Percentiles rank a stretch among this genome's conserved stretches.
Evolutionary conservation across 768 basidiomycete species (phyloP).

Genomic region (Amyloporia xantha): DNA sequence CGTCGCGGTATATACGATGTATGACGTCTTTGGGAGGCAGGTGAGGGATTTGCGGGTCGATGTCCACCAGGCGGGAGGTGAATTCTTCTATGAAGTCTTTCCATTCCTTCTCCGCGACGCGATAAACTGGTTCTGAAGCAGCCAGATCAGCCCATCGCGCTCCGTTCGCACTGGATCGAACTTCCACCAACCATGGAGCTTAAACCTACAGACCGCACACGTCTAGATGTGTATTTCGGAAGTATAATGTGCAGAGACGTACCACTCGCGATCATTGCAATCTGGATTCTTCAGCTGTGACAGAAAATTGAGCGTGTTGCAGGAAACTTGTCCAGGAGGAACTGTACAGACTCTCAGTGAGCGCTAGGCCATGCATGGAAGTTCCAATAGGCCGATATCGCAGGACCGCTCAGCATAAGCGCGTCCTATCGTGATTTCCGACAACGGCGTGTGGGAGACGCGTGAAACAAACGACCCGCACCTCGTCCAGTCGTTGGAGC

Average conservation of each 20-base stretch:
- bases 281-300: slow-evolving; percentile 60
- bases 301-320: slow-evolving; percentile 80
- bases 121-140: slow-evolving; percentile 65
- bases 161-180: too few species aligned
- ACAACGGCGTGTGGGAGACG: too few species aligned
- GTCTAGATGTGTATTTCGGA: too few species aligned
- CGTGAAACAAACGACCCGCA: slow-evolving; percentile 24
- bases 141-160: too few species aligned
- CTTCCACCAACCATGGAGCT: slow-evolving; percentile 66
- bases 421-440: too few species aligned
- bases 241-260: too few species aligned
- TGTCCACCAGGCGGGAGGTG: slow-evolving; percentile 57
- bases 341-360: slow-evolving; percentile 35
- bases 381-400: too few species aligned
- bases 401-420: too few species aligned
- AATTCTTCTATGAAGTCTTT: slow-evolving; percentile 74
- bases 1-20: slow-evolving; percentile 91
- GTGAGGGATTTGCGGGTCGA: slow-evolving; percentile 79
- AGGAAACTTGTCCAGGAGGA: slow-evolving; percentile 78
- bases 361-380: too few species aligned
- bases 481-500: slow-evolving; percentile 83
- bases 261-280: slow-evolving; percentile 85
- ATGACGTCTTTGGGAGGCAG: slow-evolving; percentile 89
- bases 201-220: slow-evolving; percentile 54
- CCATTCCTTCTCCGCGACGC: slow-evolving; percentile 85